These are phyloP conservation scores for Podaxis sp. DNA, from an alignment of 768 basidiomycete species.

Conservation along the genomic window DNA sequence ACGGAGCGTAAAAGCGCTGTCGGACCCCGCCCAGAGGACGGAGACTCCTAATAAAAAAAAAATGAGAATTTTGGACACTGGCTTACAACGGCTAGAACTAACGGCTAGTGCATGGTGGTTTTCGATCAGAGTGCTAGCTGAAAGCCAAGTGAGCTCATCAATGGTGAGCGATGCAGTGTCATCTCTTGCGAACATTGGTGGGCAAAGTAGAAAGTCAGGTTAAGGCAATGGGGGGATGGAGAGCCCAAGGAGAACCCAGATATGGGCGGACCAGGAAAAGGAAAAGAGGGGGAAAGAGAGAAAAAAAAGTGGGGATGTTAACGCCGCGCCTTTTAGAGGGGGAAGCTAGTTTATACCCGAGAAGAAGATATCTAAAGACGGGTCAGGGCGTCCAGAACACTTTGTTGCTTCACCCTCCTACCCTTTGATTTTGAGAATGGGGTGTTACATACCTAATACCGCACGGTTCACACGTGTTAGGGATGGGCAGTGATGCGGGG, in stretches of 20 bases:
- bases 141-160: conserved; percentile 48
- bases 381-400: conserved; percentile 5
- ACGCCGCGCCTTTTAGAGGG: conserved; percentile 13
- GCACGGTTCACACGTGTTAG: conserved; percentile 43
- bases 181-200: conserved; percentile 24
- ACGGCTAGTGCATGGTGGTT: conserved; percentile 10
- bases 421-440: conserved; percentile 13
- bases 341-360: conserved; percentile 13
- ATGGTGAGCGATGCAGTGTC: conserved; percentile 30
- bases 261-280: conserved; percentile 9
- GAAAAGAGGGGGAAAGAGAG: conserved; percentile 13
- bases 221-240: conserved; percentile 12
- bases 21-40: not conserved
- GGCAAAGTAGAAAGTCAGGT: conserved; percentile 11
- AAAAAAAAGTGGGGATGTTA: conserved; percentile 13
- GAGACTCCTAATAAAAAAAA: not conserved
- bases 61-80: not conserved
- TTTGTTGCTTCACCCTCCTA: not conserved
- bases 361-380: conserved; percentile 13
- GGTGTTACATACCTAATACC: conserved; percentile 31
- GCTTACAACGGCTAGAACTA: not conserved
- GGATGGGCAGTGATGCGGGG: conserved; percentile 29
- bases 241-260: conserved; percentile 9
- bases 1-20: not conserved
- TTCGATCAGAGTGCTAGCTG: conserved; percentile 27